Conservation (phyloP, 257 asterid species). For the Capsicum baccatum region DNA sequence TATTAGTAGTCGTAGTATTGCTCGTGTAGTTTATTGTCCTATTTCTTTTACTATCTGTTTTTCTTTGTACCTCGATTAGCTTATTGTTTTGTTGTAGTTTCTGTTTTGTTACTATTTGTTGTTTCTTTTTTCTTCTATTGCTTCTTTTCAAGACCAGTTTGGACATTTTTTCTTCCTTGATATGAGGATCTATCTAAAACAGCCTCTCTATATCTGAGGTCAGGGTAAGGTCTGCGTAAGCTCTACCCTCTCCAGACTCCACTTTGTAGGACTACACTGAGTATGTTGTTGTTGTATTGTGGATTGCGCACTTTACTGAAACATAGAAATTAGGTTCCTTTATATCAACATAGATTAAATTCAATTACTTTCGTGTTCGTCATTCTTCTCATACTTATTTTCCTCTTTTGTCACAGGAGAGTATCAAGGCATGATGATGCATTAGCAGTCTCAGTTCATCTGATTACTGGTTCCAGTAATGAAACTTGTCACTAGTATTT, state of each 20-base stretch:
- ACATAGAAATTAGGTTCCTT: background rate
- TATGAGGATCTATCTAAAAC: background rate
- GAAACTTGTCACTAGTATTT: too few species aligned
- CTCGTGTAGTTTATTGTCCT: background rate
- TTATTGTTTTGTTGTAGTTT: background rate
- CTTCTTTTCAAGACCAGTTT: too few species aligned
- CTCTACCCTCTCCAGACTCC: background rate
- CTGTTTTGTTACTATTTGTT: background rate
- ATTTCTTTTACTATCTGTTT: background rate
- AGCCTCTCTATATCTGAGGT: background rate
- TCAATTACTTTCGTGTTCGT: background rate
- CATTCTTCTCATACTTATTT: background rate
- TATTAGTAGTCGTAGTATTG: background rate
- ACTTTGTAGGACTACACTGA: background rate
- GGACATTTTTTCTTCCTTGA: background rate
- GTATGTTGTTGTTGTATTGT: background rate
- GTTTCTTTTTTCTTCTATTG: background rate
- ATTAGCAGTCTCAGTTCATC: background rate
- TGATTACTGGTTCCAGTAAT: background rate
- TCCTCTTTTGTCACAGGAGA: background rate
- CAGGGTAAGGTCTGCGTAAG: background rate
- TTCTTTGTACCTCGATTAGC: background rate
- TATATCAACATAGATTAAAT: background rate
- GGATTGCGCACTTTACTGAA: background rate
- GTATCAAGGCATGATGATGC: background rate